Percentiles rank a stretch among this genome's conserved stretches.
Conservation (phyloP, 495 filamentous ascomycete genomes). For the Lepidopterella palustris region DNA sequence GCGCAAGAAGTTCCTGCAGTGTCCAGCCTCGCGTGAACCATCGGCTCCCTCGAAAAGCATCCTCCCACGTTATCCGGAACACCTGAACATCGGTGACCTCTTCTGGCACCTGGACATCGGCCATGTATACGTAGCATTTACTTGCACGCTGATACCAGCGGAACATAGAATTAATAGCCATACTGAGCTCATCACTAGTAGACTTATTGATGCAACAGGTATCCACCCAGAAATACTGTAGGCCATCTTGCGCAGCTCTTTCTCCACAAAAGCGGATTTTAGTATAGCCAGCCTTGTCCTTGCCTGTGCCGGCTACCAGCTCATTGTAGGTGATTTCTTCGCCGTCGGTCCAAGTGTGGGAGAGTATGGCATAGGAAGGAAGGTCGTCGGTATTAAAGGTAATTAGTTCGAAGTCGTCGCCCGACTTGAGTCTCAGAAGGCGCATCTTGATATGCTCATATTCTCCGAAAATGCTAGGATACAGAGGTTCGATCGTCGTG, state of each 20-base stretch:
- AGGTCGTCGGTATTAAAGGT: not conserved
- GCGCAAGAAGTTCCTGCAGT: slow-evolving; percentile 21
- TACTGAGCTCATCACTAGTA: too few relatives aligned
- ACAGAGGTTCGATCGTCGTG: not conserved
- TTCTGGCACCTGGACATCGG: slow-evolving; percentile 7
- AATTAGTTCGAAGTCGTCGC: not conserved
- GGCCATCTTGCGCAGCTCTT: slow-evolving; percentile 9
- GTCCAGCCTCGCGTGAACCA: too few relatives aligned
- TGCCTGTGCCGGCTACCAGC: too few relatives aligned
- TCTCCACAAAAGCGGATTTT: slow-evolving; percentile 6
- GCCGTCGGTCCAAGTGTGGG: not conserved
- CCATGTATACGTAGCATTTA: slow-evolving; percentile 17
- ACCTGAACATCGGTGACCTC: not conserved
- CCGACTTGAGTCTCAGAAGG: not conserved
- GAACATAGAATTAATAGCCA: too few relatives aligned
- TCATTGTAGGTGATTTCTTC: slow-evolving; percentile 3
- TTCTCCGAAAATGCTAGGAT: not conserved
- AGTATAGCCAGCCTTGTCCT: not conserved
- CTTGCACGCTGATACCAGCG: slow-evolving; percentile 1
- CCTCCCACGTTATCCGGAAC: slow-evolving; percentile 7
- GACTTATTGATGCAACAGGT: too few relatives aligned
- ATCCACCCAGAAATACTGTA: slow-evolving; percentile 8
- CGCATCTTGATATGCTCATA: not conserved
- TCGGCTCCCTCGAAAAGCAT: slow-evolving; percentile 14
- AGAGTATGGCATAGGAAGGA: slow-evolving; percentile 5